A percentile compares a stretch with the other conserved stretches of the same genome.
Conservation (phyloP, 228 moss, liverwort and hornwort genomes). For the Sphagnum magellanicum region DNA sequence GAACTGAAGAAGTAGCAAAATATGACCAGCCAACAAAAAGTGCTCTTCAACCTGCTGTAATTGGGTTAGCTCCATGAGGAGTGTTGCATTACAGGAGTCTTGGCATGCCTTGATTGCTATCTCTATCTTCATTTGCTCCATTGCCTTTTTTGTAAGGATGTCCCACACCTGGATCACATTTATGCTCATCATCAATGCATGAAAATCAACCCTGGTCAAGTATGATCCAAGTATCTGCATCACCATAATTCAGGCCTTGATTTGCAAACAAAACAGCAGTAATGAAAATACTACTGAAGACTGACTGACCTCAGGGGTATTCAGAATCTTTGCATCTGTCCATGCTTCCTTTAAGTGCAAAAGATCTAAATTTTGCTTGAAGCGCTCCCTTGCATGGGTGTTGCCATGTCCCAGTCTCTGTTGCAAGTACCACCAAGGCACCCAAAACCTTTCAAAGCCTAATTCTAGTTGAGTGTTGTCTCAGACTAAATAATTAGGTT, state of each 20-base stretch:
- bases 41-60: constrained; percentile 68
- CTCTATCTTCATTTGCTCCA: constrained; percentile 47
- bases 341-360: constrained; percentile 57
- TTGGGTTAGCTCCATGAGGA: constrained; percentile 25
- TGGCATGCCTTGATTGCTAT: constrained; percentile 62
- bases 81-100: constrained; percentile 27
- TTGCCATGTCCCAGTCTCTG: constrained; percentile 14
- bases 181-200: constrained; percentile 6
- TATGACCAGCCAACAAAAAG: constrained; percentile 32
- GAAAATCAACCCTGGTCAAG: neutral
- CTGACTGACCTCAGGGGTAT: constrained; percentile 16
- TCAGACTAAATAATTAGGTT: neutral
- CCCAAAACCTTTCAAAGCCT: neutral
- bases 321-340: constrained; percentile 24
- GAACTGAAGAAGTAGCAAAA: constrained; percentile 33
- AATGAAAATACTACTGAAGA: neutral
- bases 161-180: constrained; percentile 38
- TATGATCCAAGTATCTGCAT: constrained; percentile 1
- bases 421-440: neutral
- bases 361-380: constrained; percentile 37
- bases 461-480: neutral
- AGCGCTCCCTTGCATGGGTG: constrained; percentile 11
- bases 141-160: constrained; percentile 12
- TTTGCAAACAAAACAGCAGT: neutral
- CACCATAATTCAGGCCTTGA: neutral